Conservation (phyloP, 2,329 filamentous ascomycete species). For the Metarhizium sp. region DNA sequence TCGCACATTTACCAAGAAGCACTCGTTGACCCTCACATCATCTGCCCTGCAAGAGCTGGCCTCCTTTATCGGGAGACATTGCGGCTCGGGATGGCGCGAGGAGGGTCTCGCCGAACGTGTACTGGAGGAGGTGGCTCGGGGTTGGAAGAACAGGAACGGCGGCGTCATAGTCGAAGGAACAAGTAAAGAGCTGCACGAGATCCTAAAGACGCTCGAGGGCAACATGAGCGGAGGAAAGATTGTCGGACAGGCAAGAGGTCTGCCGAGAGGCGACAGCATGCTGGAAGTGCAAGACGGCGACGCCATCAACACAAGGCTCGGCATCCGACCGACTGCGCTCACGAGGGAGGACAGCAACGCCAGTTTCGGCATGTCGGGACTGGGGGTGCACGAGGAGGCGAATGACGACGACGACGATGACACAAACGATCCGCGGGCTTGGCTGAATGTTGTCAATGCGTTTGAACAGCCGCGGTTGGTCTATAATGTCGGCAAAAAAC, state of each 20-base stretch:
- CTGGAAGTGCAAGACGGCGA: conserved; percentile 48
- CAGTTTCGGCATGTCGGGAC: conserved; percentile 53
- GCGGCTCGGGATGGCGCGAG: conserved; percentile 92
- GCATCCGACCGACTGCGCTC: conserved; percentile 35
- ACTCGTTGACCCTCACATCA: conserved; percentile 85
- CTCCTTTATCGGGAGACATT: conserved; percentile 84
- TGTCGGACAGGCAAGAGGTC: conserved; percentile 37
- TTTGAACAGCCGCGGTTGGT: conserved; percentile 75
- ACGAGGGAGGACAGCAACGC: conserved; percentile 52
- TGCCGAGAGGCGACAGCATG: conserved; percentile 50
- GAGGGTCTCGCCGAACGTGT: conserved; percentile 88
- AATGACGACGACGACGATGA: conserved; percentile 44
- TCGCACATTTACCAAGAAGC: conserved; percentile 93
- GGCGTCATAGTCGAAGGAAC: conserved; percentile 85
- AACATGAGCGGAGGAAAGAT: conserved; percentile 82
- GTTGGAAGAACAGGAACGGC: conserved; percentile 84
- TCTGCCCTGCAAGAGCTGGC: conserved; percentile 78
- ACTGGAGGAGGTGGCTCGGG: conserved; percentile 80
- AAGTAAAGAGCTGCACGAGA: conserved; percentile 66
- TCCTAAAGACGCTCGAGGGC: conserved; percentile 74
- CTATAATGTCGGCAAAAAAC: conserved; percentile 75
- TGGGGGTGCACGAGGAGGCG: conserved; percentile 43
- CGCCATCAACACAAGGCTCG: conserved; percentile 44
- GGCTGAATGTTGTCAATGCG: conserved; percentile 75
- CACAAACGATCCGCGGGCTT: conserved; percentile 62